Base-by-base conservation (phyloP, 169 alveolate genomes). In the Eimeria maxima region DNA sequence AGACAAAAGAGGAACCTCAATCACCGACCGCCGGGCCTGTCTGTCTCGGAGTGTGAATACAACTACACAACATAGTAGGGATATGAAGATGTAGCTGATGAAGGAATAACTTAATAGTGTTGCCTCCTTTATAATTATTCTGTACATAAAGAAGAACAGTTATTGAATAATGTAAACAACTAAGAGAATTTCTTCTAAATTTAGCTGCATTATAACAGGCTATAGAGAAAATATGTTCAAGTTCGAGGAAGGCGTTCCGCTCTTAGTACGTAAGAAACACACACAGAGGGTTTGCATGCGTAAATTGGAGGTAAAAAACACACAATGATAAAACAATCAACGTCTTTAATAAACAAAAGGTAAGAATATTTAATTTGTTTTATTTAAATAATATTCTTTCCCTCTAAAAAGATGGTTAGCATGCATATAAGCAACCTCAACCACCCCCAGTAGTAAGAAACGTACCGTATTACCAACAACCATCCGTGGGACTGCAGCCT, bases 401-500 rank as follows among this genome's bases (percentile, higher is more conserved):
- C 4, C 11, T 11, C 13, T 0, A 6, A 73, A 29, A 73, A 38
- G 22, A 27, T 22, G 29, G 38, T 8, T n/a, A 38, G 83, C 83
- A n/a, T 14, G 53, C 55, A 73, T n/a, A n/a, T n/a, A n/a, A n/a
- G 53, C 83, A 78, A 45, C 65, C 47, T n/a, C 89, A 78, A 8
- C 89, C 89, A 78, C 89, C 89, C 55, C n/a, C n/a, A n/a, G n/a
- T n/a, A 14, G 84, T 73, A 45, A 29, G n/a, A 4, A 73, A 27
- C n/a, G n/a, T n/a, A n/a, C n/a, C n/a, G n/a, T n/a, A n/a, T n/a
- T 73, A 73, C 53, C 20, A 18, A n/a, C n/a, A n/a, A n/a, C n/a
- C 84, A 71, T 76, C 63, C 89, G 18, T 78, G 89, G 89, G 89
- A 45, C 89, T 78, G 89, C 42, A 44, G 65, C 89, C 65, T 18